Conservation (phyloP, 345 rosid species). For the Sonneratia caseolaris region DNA sequence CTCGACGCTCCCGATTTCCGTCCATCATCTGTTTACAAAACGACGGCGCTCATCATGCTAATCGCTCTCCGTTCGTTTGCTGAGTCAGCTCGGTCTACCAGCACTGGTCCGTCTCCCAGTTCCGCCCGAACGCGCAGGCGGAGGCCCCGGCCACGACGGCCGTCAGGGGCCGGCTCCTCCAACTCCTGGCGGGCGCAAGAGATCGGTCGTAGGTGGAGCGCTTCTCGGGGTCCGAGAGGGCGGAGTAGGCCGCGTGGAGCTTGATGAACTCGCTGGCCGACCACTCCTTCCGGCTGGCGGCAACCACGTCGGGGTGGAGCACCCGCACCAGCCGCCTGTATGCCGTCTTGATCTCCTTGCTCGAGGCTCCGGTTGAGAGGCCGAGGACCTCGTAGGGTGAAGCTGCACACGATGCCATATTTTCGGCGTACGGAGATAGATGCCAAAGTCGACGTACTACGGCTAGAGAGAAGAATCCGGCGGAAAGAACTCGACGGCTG, state of each 20-base stretch:
- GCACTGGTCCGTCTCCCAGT: constrained; percentile 7
- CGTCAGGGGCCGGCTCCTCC: not conserved
- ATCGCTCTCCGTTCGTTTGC: not conserved
- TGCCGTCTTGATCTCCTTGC: constrained; percentile 44
- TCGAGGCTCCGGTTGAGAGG: constrained; percentile 25
- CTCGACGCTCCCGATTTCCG: not conserved
- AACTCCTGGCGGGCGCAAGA: not conserved
- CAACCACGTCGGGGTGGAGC: constrained; percentile 51
- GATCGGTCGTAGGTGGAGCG: constrained; percentile 34
- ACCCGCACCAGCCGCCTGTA: constrained; percentile 46
- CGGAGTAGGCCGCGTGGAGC: constrained; percentile 48
- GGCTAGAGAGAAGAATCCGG: not conserved
- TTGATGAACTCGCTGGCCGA: constrained; percentile 37
- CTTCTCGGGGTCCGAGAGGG: constrained; percentile 44
- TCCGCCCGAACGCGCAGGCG: not conserved
- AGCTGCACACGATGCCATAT: not conserved
- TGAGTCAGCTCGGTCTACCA: not conserved
- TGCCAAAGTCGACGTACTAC: too few relatives aligned
- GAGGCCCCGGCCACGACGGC: not conserved
- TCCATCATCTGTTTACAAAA: not conserved
- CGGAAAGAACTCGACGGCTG: not conserved
- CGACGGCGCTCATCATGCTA: not conserved
- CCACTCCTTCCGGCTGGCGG: constrained; percentile 25
- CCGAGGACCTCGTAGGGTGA: constrained; percentile 50
- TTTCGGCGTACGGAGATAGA: not conserved